Evolutionary conservation across 371 early-diverging fungal species (phyloP).

Genomic region (Fennellomyces sp.): DNA sequence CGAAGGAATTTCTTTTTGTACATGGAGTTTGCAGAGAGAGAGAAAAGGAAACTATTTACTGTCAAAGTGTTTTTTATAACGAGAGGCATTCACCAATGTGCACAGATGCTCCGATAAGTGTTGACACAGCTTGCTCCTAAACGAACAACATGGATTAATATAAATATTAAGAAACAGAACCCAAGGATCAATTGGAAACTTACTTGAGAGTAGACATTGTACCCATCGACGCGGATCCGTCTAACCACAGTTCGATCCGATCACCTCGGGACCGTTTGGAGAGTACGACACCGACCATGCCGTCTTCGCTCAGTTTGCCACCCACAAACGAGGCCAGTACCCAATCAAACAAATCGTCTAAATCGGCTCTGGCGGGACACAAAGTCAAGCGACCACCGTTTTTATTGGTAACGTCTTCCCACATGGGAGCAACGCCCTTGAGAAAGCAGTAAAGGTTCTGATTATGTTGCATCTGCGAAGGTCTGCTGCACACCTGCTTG

Average conservation of each 20-base stretch:
- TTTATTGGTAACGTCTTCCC: conserved; percentile 62
- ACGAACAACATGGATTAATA: conserved; percentile 4
- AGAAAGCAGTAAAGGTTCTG: conserved; percentile 62
- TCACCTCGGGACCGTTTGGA: conserved; percentile 52
- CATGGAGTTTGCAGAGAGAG: background rate
- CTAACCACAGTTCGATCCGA: conserved; percentile 63
- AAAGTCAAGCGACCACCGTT: conserved; percentile 55
- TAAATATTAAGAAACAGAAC: conserved; percentile 20
- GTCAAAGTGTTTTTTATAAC: conserved; percentile 59
- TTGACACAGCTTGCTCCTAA: conserved; percentile 27
- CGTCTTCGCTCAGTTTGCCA: conserved; percentile 33
- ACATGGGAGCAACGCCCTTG: conserved; percentile 60
- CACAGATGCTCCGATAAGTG: conserved; percentile 25
- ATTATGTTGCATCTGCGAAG: conserved; percentile 44
- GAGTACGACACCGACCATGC: conserved; percentile 45
- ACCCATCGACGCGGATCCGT: conserved; percentile 19
- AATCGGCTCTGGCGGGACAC: conserved; percentile 27
- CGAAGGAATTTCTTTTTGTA: background rate
- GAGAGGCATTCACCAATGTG: conserved; percentile 36
- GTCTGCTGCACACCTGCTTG: conserved; percentile 33
- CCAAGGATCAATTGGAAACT: conserved; percentile 18
- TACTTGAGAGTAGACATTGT: conserved; percentile 32
- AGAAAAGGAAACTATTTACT: background rate
- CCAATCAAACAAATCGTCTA: conserved; percentile 58
- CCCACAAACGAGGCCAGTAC: conserved; percentile 56